Percentiles rank a stretch among this genome's conserved stretches.
These are phyloP conservation scores for Anthostomella pinea DNA, from an alignment of 2,329 filamentous ascomycete genomes.

Conservation along the genomic window DNA sequence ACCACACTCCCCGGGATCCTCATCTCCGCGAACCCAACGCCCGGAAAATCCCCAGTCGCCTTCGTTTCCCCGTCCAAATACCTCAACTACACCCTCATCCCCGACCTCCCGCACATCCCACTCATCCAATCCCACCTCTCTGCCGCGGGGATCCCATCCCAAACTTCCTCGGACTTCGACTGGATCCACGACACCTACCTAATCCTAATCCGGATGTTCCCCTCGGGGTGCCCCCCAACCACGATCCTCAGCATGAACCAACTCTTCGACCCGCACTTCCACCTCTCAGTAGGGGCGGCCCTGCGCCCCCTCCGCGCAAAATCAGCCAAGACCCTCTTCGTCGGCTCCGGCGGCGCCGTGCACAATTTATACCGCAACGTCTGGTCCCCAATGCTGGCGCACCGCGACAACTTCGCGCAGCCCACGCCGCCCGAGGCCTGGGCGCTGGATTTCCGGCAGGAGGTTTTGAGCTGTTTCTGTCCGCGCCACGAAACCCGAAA, in stretches of 20 bases:
- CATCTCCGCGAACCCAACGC: constrained; percentile 58
- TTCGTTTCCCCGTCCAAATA: constrained; percentile 67
- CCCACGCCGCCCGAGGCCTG: constrained; percentile 55
- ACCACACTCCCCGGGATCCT: constrained; percentile 53
- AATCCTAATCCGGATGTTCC: constrained; percentile 69
- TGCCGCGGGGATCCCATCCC: constrained; percentile 51
- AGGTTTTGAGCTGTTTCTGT: constrained; percentile 57
- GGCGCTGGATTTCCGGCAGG: constrained; percentile 64
- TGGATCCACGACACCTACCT: constrained; percentile 74
- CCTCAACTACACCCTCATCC: constrained; percentile 56
- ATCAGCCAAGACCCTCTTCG: constrained; percentile 50
- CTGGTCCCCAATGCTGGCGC: constrained; percentile 63
- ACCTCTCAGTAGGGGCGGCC: constrained; percentile 53
- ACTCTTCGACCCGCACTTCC: constrained; percentile 40
- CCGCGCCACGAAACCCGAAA: constrained; percentile 34
- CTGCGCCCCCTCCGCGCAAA: constrained; percentile 54
- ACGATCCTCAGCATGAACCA: constrained; percentile 47
- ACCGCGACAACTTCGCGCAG: constrained; percentile 61
- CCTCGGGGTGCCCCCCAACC: constrained; percentile 60
- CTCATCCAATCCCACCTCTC: constrained; percentile 49
- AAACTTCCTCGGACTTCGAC: constrained; percentile 55
- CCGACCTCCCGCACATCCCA: constrained; percentile 53
- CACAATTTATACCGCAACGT: constrained; percentile 69
- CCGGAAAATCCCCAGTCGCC: constrained; percentile 61
- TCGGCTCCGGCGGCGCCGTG: constrained; percentile 60